A percentile compares a stretch with the other conserved stretches of the same genome.
Evolutionary conservation across 495 filamentous ascomycete species (phyloP).

Genomic region (Daldinia caldariorum): DNA sequence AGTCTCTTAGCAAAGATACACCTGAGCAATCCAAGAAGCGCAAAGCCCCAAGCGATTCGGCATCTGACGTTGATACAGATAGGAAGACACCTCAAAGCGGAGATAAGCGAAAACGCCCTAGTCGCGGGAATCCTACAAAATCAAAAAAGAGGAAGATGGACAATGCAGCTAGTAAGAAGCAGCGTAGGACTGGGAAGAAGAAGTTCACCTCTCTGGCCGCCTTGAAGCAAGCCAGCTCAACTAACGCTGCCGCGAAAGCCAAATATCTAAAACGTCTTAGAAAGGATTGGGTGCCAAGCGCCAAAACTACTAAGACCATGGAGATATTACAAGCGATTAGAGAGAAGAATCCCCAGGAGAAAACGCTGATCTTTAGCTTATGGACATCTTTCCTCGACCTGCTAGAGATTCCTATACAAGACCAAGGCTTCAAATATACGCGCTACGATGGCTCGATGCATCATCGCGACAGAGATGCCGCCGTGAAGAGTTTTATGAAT

Average conservation of each 20-base stretch:
- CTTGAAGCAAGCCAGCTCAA: slow-evolving; percentile 69
- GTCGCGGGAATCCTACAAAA: slow-evolving; percentile 24
- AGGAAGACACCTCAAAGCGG: slow-evolving; percentile 1
- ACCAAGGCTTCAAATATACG: slow-evolving; percentile 69
- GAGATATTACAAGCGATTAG: slow-evolving; percentile 64
- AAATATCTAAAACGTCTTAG: slow-evolving; percentile 68
- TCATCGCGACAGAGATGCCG: slow-evolving; percentile 70
- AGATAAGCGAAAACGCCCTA: slow-evolving; percentile 36
- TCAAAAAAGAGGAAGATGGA: slow-evolving; percentile 42
- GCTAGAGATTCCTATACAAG: slow-evolving; percentile 84
- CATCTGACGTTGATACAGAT: neutral
- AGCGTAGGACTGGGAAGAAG: slow-evolving; percentile 53
- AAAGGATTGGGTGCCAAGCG: slow-evolving; percentile 71
- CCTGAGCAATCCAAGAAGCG: slow-evolving; percentile 11
- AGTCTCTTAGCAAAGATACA: slow-evolving; percentile 4
- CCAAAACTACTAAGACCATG: slow-evolving; percentile 78
- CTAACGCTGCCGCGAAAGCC: slow-evolving; percentile 66
- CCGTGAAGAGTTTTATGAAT: slow-evolving; percentile 78
- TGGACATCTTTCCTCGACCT: slow-evolving; percentile 92
- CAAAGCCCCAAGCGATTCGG: slow-evolving; percentile 10
- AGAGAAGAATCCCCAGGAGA: slow-evolving; percentile 62
- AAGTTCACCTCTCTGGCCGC: slow-evolving; percentile 65
- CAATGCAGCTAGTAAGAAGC: slow-evolving; percentile 18
- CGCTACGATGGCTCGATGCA: slow-evolving; percentile 92
- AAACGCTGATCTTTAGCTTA: slow-evolving; percentile 93